Evolutionary conservation across 202 grass and related monocot genomes (phyloP).

Genomic region (Elaeis oleifera): DNA sequence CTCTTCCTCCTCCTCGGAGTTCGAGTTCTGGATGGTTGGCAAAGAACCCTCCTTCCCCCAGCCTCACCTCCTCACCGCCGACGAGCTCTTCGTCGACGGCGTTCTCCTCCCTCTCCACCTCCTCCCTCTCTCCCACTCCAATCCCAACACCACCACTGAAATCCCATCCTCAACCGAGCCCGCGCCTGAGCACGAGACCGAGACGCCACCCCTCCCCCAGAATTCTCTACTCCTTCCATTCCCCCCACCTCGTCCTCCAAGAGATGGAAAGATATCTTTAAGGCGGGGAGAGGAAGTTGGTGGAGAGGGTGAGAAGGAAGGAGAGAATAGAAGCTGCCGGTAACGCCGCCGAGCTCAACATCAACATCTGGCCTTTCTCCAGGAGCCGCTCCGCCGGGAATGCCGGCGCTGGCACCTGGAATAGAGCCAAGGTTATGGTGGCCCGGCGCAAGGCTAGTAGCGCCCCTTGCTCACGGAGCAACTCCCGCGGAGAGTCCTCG

Average conservation of each 20-base stretch:
- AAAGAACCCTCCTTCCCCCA: slow-evolving; percentile 43
- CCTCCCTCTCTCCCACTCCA: slow-evolving; percentile 21
- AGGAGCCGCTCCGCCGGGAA: slow-evolving; percentile 89
- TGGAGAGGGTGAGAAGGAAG: slow-evolving; percentile 48
- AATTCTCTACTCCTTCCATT: slow-evolving; percentile 22
- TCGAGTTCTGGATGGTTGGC: slow-evolving; percentile 95
- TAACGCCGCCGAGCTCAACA: slow-evolving; percentile 69
- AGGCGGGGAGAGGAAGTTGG: slow-evolving; percentile 24
- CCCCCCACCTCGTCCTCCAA: slow-evolving; percentile 42
- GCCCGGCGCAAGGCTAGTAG: slow-evolving; percentile 57
- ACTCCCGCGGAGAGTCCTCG: slow-evolving; percentile 70
- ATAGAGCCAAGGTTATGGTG: slow-evolving; percentile 21
- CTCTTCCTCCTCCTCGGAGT: slow-evolving; percentile 51
- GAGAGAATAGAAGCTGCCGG: slow-evolving; percentile 23
- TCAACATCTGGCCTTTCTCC: slow-evolving; percentile 94
- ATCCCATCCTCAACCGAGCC: not conserved
- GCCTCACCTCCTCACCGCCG: slow-evolving; percentile 55
- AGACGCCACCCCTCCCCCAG: not conserved
- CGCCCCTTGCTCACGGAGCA: slow-evolving; percentile 88
- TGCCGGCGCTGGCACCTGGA: slow-evolving; percentile 13
- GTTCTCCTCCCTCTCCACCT: slow-evolving; percentile 80
- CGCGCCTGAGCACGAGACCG: not conserved
- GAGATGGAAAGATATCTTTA: slow-evolving; percentile 83
- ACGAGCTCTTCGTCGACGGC: slow-evolving; percentile 94
- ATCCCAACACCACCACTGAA: not conserved